phyloP scores from a whole-genome alignment of 2,329 filamentous ascomycete genomes.

The Cercospora nicotianae region DNA sequence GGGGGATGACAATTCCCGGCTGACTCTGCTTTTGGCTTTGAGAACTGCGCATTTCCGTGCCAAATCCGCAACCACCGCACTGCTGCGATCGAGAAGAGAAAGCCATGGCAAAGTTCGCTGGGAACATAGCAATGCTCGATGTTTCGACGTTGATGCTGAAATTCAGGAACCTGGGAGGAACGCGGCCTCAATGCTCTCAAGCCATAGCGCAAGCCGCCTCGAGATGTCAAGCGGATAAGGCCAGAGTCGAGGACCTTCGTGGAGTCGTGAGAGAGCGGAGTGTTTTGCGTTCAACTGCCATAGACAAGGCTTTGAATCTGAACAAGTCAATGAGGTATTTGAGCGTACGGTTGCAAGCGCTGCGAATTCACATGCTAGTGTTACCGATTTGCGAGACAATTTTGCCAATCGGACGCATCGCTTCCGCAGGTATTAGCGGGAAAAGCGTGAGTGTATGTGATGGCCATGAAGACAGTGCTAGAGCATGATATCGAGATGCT shows the following conservation, averaged over 20 bases:
- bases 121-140: neutral
- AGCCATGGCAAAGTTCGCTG: neutral
- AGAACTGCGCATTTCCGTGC: neutral
- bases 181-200: neutral
- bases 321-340: too few relatives aligned
- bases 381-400: too few relatives aligned
- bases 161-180: neutral
- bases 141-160: neutral
- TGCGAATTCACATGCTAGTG: too few relatives aligned
- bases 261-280: neutral
- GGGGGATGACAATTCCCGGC: slow-evolving; percentile 3
- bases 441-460: neutral
- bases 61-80: neutral
- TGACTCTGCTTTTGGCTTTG: slow-evolving; percentile 2
- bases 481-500: neutral
- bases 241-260: neutral
- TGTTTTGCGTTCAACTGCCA: neutral
- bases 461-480: neutral
- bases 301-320: neutral
- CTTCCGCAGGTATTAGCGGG: too few relatives aligned
- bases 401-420: too few relatives aligned
- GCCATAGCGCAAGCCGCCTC: neutral
- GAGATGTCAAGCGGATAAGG: neutral
- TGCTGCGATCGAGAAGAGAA: neutral
- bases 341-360: too few relatives aligned